Conservation (phyloP, 1,284 basidiomycete genomes). For the Leccinum angustisporum region DNA sequence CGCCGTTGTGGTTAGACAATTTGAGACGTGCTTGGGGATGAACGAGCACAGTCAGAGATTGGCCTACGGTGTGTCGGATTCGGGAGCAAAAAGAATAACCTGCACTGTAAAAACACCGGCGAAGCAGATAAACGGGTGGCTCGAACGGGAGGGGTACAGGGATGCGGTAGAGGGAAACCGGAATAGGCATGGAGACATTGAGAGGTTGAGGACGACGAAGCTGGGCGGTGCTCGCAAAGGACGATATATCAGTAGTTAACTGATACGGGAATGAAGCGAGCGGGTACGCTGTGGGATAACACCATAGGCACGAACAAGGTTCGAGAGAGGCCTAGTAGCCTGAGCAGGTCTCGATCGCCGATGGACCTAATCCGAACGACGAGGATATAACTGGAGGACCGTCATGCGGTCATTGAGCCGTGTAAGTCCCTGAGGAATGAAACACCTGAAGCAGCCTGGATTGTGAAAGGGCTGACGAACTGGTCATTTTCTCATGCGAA, state of each 20-base stretch:
- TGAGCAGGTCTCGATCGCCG: neutral
- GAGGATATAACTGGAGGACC: neutral
- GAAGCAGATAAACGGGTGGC: neutral
- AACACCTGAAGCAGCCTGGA: neutral
- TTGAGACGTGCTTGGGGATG: too few species aligned
- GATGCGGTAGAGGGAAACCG: neutral
- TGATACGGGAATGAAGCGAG: neutral
- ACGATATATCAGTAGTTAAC: neutral
- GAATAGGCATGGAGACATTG: neutral
- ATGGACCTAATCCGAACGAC: neutral
- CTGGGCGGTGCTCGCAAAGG: too few species aligned
- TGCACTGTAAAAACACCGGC: neutral
- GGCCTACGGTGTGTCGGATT: neutral
- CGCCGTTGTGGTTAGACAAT: too few species aligned
- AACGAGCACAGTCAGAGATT: too few species aligned
- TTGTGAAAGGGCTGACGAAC: neutral
- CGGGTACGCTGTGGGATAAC: neutral
- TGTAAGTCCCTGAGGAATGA: neutral
- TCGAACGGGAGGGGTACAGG: neutral
- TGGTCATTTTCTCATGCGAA: neutral
- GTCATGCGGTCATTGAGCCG: neutral
- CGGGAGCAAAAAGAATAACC: neutral
- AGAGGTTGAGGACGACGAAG: neutral
- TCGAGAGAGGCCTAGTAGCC: neutral
- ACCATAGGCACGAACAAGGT: neutral